Base-by-base conservation (phyloP, 2,329 filamentous ascomycete genomes). In the Diaporthe eres region DNA sequence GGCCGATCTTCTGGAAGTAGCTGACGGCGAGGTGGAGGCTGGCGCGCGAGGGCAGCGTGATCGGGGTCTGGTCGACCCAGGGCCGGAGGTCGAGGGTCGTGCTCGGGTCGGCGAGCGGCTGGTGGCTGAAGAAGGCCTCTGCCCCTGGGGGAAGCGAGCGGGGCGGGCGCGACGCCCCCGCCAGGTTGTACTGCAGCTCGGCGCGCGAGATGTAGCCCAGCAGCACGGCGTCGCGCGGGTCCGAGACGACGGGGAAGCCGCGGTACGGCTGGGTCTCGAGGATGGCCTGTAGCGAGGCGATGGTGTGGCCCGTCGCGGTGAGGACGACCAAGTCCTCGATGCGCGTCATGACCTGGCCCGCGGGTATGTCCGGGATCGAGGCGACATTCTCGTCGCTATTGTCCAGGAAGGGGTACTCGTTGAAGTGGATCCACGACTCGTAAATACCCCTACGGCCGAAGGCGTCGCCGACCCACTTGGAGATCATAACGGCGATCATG, bases 41-140 rank as follows among this genome's bases (percentile, higher is more conserved):
- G 22, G 92, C 92, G 77, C 92, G 91, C 31, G 92, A 92, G 57
- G 95, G 94, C 25, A 98, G 88, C 0, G 97, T 98, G 63, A 99
- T 94, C 0, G 97, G 97, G 0, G 97, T 99, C 84, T 98, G 96
- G 84, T 99, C 97, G 95, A 99, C 98, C 97, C 97, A 99, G 3
- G 96, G 96, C 10, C 96, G 89, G 15, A 99, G 89, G 84, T 99
- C 97, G 53, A 99, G 91, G 0, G 93, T 95, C 22, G 91, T 89
- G 28, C 90, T 87, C 0, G 94, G 94, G 80, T 98, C 95, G 0
- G 94, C 93, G 72, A 96, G 92, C 3, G 94, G 93, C 81, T 96
- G 94, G 82, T 97, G 94, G 1, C 91, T 90, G 85, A 99, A 98
- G 84, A 94, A 95, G 58, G 93, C 93, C 82, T 96, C 94, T 0